Percentiles rank a stretch among this genome's conserved stretches.
phyloP scores from a whole-genome alignment of 2,329 filamentous ascomycete species.

The Diplodia corticola region DNA sequence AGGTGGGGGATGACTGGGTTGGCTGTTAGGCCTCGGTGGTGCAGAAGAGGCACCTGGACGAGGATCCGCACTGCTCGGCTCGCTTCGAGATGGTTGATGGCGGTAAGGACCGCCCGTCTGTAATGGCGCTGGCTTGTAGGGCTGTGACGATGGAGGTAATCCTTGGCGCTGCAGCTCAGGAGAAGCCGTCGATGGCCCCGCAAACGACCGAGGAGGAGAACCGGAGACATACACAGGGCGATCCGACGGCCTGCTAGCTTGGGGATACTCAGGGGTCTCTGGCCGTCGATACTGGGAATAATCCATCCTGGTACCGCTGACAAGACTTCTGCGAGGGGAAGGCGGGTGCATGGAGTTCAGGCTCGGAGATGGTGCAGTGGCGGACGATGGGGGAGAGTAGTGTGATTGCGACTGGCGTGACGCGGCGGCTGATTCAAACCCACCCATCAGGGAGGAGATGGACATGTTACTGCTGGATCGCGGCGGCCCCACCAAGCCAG shows the following conservation, averaged over 20 bases:
- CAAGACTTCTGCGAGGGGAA: constrained; percentile 43
- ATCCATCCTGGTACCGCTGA: constrained; percentile 36
- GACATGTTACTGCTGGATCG: constrained; percentile 68
- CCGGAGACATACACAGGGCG: constrained; percentile 32
- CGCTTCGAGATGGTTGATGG: constrained; percentile 15
- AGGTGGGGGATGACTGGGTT: constrained; percentile 36
- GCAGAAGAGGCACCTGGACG: constrained; percentile 23
- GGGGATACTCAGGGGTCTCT: constrained; percentile 40
- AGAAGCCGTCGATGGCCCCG: constrained; percentile 28
- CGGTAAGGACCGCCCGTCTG: neutral
- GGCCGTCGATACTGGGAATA: constrained; percentile 40
- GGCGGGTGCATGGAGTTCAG: constrained; percentile 49
- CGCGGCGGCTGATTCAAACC: constrained; percentile 48
- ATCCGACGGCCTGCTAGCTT: constrained; percentile 34
- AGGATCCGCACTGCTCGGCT: constrained; percentile 9
- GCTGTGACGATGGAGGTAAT: constrained; percentile 33
- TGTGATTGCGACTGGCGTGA: constrained; percentile 41
- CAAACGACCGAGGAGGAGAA: constrained; percentile 34
- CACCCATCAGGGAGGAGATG: constrained; percentile 70
- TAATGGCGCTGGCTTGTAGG: constrained; percentile 31
- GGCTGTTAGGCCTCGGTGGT: constrained; percentile 44
- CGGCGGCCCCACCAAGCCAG: constrained; percentile 52
- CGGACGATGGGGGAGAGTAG: constrained; percentile 46
- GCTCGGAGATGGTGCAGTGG: constrained; percentile 39
- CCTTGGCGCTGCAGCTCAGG: constrained; percentile 38